Evolutionary conservation across 73 alveolate genomes (phyloP), one percentile per base, ranked within the genome.

Genomic region (Paramecium primaurelia): DNA sequence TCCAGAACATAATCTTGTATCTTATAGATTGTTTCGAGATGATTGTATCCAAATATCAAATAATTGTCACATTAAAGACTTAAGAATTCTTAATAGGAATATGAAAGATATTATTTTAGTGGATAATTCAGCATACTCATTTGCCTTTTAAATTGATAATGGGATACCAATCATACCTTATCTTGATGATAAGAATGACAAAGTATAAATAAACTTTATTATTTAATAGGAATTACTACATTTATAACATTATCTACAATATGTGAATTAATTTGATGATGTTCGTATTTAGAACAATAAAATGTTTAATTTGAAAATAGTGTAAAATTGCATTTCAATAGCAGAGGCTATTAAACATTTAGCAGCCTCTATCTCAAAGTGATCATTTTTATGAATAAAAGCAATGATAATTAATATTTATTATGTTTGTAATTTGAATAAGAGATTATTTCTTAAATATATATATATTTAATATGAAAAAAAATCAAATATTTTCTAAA

Each of bases 111-210:
- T 95, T 16, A 93, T 97, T 26, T 54, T 97, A 16, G 97, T 97
- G 3, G 99, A 97, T 91, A 95, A 96, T 69, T 96, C 99, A 10
- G 98, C 97, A 54, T 94, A 95, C 34, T 96, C 98, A 2, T 97
- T 94, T 93, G 96, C 97, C 1, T 97, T 92, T 73, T 93, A 95
- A 92, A 86, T 97, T 28, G 96, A 95, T 47, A 97, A 97, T 93
- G 99, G 99, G 30, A 97, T 97, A 18, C 99, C 99, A 2, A 97
- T 97, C 9, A 96, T 97, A 47, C 98, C 99, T 10, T 97, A 94
- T 93, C 89, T 92, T 92, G 99, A 97, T 69, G 94, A 95, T 36
- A 97, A 94, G 86, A 95, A 92, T 37, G 99, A 97, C 87, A 92
- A 71, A 68, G 94, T 71, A 73, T 11, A 6, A 11, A 36, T 73